phyloP scores from a whole-genome alignment of 192 early-diverging fungal species.

The Backusella mclennaniae region DNA sequence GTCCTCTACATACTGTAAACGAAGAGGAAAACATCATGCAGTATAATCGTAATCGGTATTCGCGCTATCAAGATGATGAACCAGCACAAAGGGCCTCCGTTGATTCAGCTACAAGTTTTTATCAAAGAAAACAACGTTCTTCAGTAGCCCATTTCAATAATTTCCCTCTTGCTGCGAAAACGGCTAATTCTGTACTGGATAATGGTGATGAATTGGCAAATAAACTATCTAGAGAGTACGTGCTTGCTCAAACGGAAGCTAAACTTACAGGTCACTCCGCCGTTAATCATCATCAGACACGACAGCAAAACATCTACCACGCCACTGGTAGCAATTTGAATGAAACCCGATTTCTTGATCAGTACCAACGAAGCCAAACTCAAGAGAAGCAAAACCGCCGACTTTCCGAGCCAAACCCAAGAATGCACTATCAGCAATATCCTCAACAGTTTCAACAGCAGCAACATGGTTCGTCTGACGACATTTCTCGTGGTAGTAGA shows the following conservation, averaged over 20 bases:
- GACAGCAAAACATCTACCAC: slow-evolving; percentile 5
- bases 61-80: not conserved
- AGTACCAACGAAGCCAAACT: not conserved
- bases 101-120: not conserved
- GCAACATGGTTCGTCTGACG: not conserved
- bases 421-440: slow-evolving; percentile 2
- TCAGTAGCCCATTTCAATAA: slow-evolving; percentile 19
- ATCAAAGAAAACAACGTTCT: not conserved
- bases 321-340: slow-evolving; percentile 27
- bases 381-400: slow-evolving; percentile 22
- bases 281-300: not conserved
- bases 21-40: slow-evolving; percentile 16
- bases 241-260: not conserved
- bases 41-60: not conserved
- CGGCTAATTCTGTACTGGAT: not conserved
- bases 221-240: not conserved
- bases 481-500: not conserved
- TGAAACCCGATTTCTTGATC: slow-evolving; percentile 34
- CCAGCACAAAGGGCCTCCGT: not conserved
- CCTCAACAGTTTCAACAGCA: not conserved
- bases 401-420: slow-evolving; percentile 25
- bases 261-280: not conserved
- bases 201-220: not conserved
- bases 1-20: slow-evolving; percentile 22
- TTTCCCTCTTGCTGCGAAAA: slow-evolving; percentile 6